Conservation (phyloP, 1,284 basidiomycete genomes). For the Irpex sp. region DNA sequence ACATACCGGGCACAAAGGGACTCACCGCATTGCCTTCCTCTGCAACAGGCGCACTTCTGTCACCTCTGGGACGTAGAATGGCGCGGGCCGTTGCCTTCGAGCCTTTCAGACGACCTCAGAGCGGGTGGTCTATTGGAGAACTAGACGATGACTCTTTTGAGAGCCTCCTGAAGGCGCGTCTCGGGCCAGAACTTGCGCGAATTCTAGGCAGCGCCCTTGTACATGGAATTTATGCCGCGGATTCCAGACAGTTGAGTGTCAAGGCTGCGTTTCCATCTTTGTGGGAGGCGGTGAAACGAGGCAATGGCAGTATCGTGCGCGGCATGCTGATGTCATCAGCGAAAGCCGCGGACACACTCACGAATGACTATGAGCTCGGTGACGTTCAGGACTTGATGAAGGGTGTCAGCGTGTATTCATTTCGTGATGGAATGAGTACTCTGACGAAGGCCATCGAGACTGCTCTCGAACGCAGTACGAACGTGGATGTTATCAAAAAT, state of each 20-base stretch:
- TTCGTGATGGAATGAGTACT: constrained; percentile 73
- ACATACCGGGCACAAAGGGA: constrained; percentile 50
- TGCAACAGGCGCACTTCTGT: constrained; percentile 36
- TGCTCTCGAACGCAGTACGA: constrained; percentile 41
- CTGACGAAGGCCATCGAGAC: constrained; percentile 58
- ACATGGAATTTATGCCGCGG: constrained; percentile 92
- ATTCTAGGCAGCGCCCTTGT: constrained; percentile 81
- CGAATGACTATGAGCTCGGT: constrained; percentile 47
- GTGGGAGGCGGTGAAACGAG: constrained; percentile 64
- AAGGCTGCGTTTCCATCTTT: constrained; percentile 75
- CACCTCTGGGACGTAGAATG: constrained; percentile 49
- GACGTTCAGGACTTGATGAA: constrained; percentile 51
- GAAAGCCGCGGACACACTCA: constrained; percentile 11
- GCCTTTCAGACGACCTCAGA: constrained; percentile 36
- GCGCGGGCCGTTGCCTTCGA: constrained; percentile 58
- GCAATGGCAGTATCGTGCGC: constrained; percentile 65
- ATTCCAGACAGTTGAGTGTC: constrained; percentile 73
- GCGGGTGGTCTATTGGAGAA: constrained; percentile 28
- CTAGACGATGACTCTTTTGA: constrained; percentile 69
- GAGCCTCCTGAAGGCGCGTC: constrained; percentile 72
- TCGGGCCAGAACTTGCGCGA: constrained; percentile 71
- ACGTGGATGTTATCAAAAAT: constrained; percentile 56
- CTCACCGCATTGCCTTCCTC: constrained; percentile 45
- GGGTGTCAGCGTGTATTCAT: constrained; percentile 73
- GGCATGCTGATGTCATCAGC: constrained; percentile 39